Evolutionary conservation across 2,329 filamentous ascomycete genomes (phyloP).

Genomic region (Colletotrichum scovillei): DNA sequence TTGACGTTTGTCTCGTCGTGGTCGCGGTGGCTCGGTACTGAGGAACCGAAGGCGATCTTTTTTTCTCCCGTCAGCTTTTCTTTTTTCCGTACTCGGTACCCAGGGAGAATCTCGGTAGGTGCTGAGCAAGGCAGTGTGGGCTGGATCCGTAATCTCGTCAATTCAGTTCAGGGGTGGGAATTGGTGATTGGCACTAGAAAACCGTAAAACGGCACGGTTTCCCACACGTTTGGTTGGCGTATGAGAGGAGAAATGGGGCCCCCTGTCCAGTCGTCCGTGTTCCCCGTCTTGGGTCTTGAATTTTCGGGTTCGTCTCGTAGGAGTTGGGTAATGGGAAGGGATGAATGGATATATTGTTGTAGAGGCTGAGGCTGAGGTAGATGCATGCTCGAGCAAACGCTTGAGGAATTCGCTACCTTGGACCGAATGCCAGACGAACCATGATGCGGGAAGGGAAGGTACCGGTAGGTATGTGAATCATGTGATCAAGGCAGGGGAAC

Average conservation of each 20-base stretch:
- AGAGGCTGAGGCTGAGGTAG: neutral
- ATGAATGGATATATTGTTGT: neutral
- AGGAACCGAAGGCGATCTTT: neutral
- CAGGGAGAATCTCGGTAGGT: neutral
- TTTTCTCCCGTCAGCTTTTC: neutral
- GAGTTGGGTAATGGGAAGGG: neutral
- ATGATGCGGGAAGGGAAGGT: neutral
- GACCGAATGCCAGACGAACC: neutral
- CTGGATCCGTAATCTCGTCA: conserved; percentile 33
- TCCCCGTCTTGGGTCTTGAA: neutral
- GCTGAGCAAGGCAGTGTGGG: neutral
- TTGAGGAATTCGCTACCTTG: neutral
- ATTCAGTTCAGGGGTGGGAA: conserved; percentile 23
- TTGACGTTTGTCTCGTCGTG: neutral
- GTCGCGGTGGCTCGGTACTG: conserved; percentile 3
- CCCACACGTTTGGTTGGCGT: conserved; percentile 21
- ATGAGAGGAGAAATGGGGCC: conserved; percentile 18
- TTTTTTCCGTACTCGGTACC: neutral
- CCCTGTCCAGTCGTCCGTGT: neutral
- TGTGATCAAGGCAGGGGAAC: neutral
- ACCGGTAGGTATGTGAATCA: neutral
- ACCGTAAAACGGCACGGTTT: conserved; percentile 10
- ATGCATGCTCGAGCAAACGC: neutral
- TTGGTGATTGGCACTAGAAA: conserved; percentile 23
- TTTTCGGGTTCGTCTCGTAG: neutral